Evolutionary conservation across 192 early-diverging fungal species (phyloP).

Genomic region (Entophlyctis luteolus): DNA sequence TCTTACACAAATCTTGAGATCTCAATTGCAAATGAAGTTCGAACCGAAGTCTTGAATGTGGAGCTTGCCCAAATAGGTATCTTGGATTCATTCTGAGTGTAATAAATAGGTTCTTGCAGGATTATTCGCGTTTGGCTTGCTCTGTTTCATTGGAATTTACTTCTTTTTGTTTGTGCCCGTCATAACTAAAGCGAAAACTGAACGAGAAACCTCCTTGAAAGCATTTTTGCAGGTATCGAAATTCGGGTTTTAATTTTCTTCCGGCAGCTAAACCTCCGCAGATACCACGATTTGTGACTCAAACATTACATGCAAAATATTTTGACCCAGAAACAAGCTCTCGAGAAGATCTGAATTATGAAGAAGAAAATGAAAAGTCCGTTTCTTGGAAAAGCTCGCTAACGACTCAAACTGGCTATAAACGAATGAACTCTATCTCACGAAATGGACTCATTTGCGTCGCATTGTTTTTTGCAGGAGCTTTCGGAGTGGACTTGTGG

Average conservation of each 20-base stretch:
- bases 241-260: too few relatives aligned
- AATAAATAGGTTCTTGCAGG: background rate
- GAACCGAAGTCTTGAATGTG: slow-evolving; percentile 1
- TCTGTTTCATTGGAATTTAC: background rate
- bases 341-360: slow-evolving; percentile 11
- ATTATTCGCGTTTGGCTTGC: background rate
- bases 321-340: slow-evolving; percentile 5
- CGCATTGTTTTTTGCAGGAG: background rate
- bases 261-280: too few relatives aligned
- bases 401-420: slow-evolving; percentile 9
- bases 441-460: background rate
- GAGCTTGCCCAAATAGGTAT: slow-evolving; percentile 17
- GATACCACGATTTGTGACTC: slow-evolving; percentile 20
- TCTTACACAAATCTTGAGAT: slow-evolving; percentile 9
- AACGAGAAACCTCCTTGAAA: slow-evolving; percentile 24
- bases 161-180: slow-evolving; percentile 22
- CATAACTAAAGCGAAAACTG: slow-evolving; percentile 15
- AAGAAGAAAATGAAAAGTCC: background rate
- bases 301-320: slow-evolving; percentile 19
- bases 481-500: background rate
- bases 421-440: background rate
- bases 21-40: background rate
- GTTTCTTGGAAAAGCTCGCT: background rate
- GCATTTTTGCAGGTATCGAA: slow-evolving; percentile 28
- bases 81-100: background rate